Evolutionary conservation across 2,329 filamentous ascomycete species (phyloP).

Genomic region (Pseudocercospora musae): DNA sequence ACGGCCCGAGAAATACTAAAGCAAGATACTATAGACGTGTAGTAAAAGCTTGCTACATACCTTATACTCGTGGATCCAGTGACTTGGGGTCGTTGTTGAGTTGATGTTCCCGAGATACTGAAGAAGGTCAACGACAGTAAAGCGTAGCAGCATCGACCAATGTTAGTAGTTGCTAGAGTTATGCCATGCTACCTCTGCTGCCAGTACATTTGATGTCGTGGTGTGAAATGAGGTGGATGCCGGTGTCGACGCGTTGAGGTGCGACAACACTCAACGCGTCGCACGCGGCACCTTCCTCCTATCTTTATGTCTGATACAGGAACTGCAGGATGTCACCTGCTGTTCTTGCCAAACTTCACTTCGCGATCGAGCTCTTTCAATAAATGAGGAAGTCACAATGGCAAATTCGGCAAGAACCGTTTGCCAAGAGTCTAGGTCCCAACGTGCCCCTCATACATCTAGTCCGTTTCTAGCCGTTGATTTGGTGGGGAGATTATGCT

Average conservation of each 20-base stretch:
- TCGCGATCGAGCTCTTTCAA: background rate
- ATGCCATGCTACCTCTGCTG: background rate
- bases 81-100: background rate
- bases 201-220: background rate
- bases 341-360: background rate
- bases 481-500: background rate
- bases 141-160: background rate
- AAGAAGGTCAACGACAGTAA: no score
- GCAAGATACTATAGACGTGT: background rate
- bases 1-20: background rate
- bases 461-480: background rate
- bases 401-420: background rate
- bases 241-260: background rate
- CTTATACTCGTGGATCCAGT: background rate
- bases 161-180: background rate
- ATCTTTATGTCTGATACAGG: background rate
- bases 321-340: background rate
- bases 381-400: background rate
- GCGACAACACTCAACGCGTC: background rate
- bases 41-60: background rate
- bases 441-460: background rate
- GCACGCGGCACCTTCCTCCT: background rate
- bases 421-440: background rate
- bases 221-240: background rate
- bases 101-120: no score